Conservation (phyloP, 139 green algal genomes). For the Tetradesmus obliquus region DNA sequence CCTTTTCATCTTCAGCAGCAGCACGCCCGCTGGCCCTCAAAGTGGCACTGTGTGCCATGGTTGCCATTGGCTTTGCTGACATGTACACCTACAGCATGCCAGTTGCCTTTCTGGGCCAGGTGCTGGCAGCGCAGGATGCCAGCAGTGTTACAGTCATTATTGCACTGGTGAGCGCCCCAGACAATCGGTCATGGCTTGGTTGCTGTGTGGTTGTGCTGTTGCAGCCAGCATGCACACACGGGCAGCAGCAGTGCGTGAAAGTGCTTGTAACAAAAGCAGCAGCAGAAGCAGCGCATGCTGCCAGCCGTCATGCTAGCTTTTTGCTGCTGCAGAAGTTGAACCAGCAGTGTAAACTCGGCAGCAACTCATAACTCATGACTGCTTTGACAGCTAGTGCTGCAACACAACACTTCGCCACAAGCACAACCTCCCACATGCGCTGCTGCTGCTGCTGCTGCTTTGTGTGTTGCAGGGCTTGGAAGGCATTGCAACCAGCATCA, state of each 20-base stretch:
- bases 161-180: neutral
- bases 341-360: too few species aligned
- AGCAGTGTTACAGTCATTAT: neutral
- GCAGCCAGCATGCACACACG: neutral
- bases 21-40: too few species aligned
- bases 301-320: too few species aligned
- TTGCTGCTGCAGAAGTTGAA: too few species aligned
- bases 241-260: neutral
- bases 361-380: too few species aligned
- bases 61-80: neutral
- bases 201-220: neutral
- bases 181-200: too few species aligned
- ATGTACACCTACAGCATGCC: neutral
- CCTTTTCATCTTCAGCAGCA: too few species aligned
- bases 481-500: neutral
- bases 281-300: too few species aligned
- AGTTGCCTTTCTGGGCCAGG: neutral
- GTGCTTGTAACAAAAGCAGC: too few species aligned
- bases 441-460: neutral
- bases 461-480: neutral
- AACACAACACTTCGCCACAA: neutral
- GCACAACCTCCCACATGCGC: too few species aligned
- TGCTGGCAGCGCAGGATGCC: neutral
- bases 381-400: too few species aligned
- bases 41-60: neutral